These are phyloP conservation scores for Brasilioporus rufonigricans DNA, from an alignment of 768 basidiomycete species.

Conservation along the genomic window DNA sequence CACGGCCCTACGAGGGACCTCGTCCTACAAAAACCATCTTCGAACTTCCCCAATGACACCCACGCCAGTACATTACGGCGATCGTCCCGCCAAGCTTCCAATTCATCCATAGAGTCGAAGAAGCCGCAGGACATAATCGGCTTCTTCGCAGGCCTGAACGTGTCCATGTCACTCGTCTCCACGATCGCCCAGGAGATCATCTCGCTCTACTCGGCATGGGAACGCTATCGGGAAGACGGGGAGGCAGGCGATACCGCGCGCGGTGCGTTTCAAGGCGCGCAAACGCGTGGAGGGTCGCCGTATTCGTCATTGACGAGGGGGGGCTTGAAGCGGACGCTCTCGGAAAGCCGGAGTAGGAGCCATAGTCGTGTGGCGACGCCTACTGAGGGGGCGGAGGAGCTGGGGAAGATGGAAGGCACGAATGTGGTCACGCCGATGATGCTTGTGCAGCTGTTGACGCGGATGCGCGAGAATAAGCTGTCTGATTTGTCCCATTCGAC, in stretches of 20 bases:
- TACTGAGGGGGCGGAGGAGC: slow-evolving; percentile 21
- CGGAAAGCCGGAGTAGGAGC: slow-evolving; percentile 25
- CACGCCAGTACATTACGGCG: slow-evolving; percentile 46
- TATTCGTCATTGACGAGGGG: slow-evolving; percentile 20
- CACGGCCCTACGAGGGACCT: slow-evolving; percentile 55
- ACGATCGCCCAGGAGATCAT: slow-evolving; percentile 91
- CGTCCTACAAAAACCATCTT: slow-evolving; percentile 39
- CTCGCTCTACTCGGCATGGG: slow-evolving; percentile 87
- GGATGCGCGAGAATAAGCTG: slow-evolving; percentile 66
- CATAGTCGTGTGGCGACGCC: slow-evolving; percentile 30
- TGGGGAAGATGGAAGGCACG: slow-evolving; percentile 8
- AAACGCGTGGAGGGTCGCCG: slow-evolving; percentile 15
- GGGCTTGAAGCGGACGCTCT: slow-evolving; percentile 23
- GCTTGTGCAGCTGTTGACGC: slow-evolving; percentile 53
- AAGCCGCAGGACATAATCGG: slow-evolving; percentile 65
- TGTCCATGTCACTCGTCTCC: slow-evolving; percentile 77
- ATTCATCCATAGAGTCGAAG: slow-evolving; percentile 28
- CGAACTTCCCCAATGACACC: slow-evolving; percentile 13
- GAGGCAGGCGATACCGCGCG: slow-evolving; percentile 33
- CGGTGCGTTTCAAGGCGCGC: slow-evolving; percentile 16
- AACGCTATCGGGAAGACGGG: slow-evolving; percentile 69
- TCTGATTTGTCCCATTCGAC: slow-evolving; percentile 53
- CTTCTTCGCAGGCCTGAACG: slow-evolving; percentile 84
- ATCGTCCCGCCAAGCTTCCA: slow-evolving; percentile 49
- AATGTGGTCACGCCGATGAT: slow-evolving; percentile 53